phyloP scores from a whole-genome alignment of 306 rosid species.

The Casuarina glauca region DNA sequence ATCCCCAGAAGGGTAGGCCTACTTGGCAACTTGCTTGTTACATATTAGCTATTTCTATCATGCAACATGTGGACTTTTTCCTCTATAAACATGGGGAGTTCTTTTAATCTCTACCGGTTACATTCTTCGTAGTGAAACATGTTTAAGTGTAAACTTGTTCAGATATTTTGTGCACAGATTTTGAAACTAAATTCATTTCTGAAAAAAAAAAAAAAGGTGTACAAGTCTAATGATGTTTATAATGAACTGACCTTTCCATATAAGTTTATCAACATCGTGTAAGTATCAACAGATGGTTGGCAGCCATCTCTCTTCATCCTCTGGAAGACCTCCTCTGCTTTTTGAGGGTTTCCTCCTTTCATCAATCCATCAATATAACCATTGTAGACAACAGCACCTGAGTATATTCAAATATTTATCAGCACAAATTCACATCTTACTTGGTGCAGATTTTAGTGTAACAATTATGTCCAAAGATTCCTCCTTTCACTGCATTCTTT shows the following conservation, averaged over 20 bases:
- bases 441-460: background rate
- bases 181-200: too few relatives aligned
- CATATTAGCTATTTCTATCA: background rate
- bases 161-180: background rate
- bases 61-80: background rate
- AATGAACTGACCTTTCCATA: conserved; percentile 71
- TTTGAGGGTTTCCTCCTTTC: conserved; percentile 64
- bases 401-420: conserved; percentile 10
- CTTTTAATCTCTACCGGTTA: background rate
- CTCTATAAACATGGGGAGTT: background rate
- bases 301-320: conserved; percentile 85
- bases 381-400: conserved; percentile 79
- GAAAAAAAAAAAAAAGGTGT: background rate
- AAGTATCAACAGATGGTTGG: conserved; percentile 67
- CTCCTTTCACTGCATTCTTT: too few relatives aligned
- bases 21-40: background rate
- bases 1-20: too few relatives aligned
- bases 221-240: background rate
- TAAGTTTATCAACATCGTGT: conserved; percentile 76
- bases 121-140: background rate
- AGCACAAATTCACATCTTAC: conserved; percentile 9
- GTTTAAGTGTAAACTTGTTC: background rate
- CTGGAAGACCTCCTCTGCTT: conserved; percentile 75
- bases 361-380: conserved; percentile 84
- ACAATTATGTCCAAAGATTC: background rate